These are phyloP conservation scores for Epithele typhae DNA, from an alignment of 768 basidiomycete genomes.

Conservation along the genomic window DNA sequence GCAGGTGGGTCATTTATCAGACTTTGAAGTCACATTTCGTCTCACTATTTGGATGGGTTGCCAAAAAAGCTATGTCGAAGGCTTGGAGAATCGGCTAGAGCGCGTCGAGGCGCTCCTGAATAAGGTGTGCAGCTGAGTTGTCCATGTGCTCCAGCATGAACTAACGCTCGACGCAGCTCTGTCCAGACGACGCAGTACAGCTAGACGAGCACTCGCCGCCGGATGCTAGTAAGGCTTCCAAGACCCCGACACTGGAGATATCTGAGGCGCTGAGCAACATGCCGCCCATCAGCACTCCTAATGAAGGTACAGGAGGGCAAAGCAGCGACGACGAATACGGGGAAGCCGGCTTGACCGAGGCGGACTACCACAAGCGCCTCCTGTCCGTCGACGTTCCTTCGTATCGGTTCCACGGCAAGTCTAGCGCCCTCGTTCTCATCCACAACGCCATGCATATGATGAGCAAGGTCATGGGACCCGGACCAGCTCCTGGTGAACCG, in stretches of 20 bases:
- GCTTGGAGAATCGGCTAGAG: constrained; percentile 23
- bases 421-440: not conserved
- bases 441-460: not conserved
- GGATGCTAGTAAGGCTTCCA: not conserved
- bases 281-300: no score
- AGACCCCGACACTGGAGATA: not conserved
- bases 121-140: constrained; percentile 2
- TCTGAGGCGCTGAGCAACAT: no score
- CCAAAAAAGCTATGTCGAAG: constrained; percentile 17
- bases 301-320: no score
- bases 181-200: not conserved
- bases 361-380: not conserved
- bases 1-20: no score
- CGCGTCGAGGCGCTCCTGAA: constrained; percentile 26
- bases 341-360: not conserved
- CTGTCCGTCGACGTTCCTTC: not conserved
- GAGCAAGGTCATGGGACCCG: no score
- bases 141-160: not conserved
- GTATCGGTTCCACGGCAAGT: not conserved
- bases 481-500: not conserved
- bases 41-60: no score
- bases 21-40: no score
- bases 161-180: not conserved
- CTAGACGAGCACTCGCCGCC: not conserved
- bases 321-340: not conserved